Conservation (phyloP, 2,329 filamentous ascomycete genomes). For the Knufia fluminis region DNA sequence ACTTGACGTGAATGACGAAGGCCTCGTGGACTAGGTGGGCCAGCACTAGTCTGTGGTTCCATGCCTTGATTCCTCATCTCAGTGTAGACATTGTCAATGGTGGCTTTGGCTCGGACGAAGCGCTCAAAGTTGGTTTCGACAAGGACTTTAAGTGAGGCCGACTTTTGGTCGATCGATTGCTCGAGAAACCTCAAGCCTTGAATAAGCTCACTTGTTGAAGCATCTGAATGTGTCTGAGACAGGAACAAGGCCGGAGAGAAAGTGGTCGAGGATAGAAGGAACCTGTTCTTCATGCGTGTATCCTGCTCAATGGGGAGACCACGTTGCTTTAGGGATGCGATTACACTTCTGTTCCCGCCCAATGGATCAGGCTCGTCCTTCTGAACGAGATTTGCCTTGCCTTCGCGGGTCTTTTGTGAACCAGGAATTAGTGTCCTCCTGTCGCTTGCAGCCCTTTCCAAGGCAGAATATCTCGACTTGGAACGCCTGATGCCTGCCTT, state of each 20-base stretch:
- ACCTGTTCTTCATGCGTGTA: conserved; percentile 70
- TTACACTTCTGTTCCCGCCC: conserved; percentile 78
- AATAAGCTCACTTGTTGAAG: conserved; percentile 71
- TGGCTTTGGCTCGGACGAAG: conserved; percentile 93
- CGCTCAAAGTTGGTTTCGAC: conserved; percentile 98
- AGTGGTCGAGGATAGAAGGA: conserved; percentile 87
- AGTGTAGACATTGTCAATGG: conserved; percentile 96
- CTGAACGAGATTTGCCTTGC: conserved; percentile 68
- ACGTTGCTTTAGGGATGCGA: conserved; percentile 64
- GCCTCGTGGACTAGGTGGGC: conserved; percentile 29
- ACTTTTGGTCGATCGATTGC: conserved; percentile 92
- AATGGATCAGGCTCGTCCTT: conserved; percentile 89
- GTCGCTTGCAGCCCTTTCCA: conserved; percentile 66
- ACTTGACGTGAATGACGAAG: conserved; percentile 53
- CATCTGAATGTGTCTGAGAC: conserved; percentile 79
- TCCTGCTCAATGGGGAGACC: conserved; percentile 82
- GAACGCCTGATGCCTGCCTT: conserved; percentile 41
- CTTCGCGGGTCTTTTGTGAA: conserved; percentile 57
- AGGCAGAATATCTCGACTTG: conserved; percentile 73
- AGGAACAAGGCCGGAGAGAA: conserved; percentile 88
- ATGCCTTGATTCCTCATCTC: conserved; percentile 77
- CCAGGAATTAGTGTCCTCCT: conserved; percentile 58
- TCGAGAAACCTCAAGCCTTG: conserved; percentile 78
- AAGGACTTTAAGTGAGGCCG: conserved; percentile 86
- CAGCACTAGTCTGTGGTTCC: conserved; percentile 29